Evolutionary conservation across 148 eudicot species (phyloP).

Genomic region (Silene uniflora): DNA sequence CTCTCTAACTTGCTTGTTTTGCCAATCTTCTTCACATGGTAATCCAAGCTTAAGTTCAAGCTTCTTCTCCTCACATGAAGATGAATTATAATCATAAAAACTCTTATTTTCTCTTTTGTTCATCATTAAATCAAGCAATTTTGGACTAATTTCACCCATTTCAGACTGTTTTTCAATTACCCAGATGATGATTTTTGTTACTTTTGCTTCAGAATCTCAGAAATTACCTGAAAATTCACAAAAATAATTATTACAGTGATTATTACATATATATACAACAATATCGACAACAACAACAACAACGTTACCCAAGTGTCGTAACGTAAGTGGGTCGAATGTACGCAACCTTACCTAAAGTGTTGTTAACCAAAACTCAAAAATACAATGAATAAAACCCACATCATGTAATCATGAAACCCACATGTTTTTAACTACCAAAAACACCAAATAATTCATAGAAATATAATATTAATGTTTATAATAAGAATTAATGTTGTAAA

Average conservation of each 20-base stretch:
- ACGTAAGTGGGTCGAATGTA: too few species aligned
- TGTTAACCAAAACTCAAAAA: slow-evolving; percentile 19
- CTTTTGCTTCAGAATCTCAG: neutral
- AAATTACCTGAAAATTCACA: slow-evolving; percentile 12
- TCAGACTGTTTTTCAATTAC: neutral
- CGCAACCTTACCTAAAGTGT: slow-evolving; percentile 18
- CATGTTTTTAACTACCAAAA: slow-evolving; percentile 14
- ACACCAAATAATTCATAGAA: slow-evolving; percentile 15
- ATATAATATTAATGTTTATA: neutral
- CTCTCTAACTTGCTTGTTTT: slow-evolving; percentile 22
- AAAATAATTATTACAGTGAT: neutral
- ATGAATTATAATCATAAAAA: slow-evolving; percentile 17
- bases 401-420: slow-evolving; percentile 31
- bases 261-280: neutral
- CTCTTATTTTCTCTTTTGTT: slow-evolving; percentile 30
- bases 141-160: slow-evolving; percentile 40
- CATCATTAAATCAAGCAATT: slow-evolving; percentile 57
- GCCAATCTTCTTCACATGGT: slow-evolving; percentile 52
- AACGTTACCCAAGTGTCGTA: too few species aligned
- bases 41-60: slow-evolving; percentile 79
- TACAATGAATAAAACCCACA: slow-evolving; percentile 25
- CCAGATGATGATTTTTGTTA: slow-evolving; percentile 13
- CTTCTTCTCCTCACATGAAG: slow-evolving; percentile 43
- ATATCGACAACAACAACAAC: too few species aligned
- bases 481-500: too few species aligned